Evolutionary conservation across 2,329 filamentous ascomycete species (phyloP).

Genomic region (Paradendryphiella salina): DNA sequence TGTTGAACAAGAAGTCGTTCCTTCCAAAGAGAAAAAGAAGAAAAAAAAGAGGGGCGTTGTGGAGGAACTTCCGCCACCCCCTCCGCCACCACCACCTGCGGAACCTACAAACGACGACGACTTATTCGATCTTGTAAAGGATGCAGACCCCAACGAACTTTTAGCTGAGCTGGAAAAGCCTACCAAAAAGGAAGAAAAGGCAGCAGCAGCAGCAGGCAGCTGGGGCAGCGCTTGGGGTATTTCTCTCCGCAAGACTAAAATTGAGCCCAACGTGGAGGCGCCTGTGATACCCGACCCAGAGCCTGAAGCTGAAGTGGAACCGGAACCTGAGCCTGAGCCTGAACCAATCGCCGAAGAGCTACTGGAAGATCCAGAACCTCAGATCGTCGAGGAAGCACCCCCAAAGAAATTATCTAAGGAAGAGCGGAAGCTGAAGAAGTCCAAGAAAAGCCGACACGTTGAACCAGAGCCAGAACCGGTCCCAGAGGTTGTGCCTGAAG

Average conservation of each 20-base stretch:
- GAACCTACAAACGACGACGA: constrained; percentile 34
- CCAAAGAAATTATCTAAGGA: constrained; percentile 14
- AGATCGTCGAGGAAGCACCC: constrained; percentile 22
- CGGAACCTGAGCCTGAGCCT: constrained; percentile 12
- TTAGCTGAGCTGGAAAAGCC: constrained; percentile 45
- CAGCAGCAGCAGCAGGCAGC: constrained; percentile 24
- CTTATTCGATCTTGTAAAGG: constrained; percentile 42
- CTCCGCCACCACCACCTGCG: constrained; percentile 17
- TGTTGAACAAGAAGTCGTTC: constrained; percentile 37
- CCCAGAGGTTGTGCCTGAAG: constrained; percentile 33
- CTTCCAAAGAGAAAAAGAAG: constrained; percentile 43
- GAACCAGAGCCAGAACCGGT: constrained; percentile 21
- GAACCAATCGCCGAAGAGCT: constrained; percentile 35
- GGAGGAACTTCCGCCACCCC: constrained; percentile 22
- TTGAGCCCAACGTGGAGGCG: constrained; percentile 44
- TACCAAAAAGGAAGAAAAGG: constrained; percentile 34
- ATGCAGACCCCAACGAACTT: constrained; percentile 38
- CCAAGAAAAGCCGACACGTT: constrained; percentile 21
- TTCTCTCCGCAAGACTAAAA: constrained; percentile 50
- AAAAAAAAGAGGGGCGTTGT: constrained; percentile 40
- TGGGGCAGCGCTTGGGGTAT: constrained; percentile 53
- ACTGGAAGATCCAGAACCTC: constrained; percentile 32
- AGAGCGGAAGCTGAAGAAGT: constrained; percentile 11
- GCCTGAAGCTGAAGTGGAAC: constrained; percentile 16
- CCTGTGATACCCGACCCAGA: constrained; percentile 8